Evolutionary conservation across 2,329 filamentous ascomycete species (phyloP).

Genomic region (Hirsutella thompsonii): DNA sequence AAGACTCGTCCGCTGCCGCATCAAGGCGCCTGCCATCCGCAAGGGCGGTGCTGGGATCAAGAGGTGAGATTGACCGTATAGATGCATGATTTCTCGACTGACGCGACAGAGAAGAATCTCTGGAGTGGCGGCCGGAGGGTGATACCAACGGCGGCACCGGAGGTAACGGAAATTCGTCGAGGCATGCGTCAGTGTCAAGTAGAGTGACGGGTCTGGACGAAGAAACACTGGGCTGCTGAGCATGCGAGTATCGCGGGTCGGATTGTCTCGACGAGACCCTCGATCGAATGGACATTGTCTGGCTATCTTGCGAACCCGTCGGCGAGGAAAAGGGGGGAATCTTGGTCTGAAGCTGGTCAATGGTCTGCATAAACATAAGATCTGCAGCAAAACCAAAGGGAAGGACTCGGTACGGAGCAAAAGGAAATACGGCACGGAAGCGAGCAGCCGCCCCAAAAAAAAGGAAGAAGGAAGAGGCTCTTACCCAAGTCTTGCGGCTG

Average conservation of each 20-base stretch:
- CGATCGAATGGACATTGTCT: slow-evolving; percentile 2
- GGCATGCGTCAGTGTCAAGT: slow-evolving; percentile 7
- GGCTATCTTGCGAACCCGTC: neutral
- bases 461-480: slow-evolving; percentile 11
- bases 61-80: neutral
- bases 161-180: slow-evolving; percentile 11
- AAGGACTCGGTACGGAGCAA: neutral
- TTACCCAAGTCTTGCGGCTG: slow-evolving; percentile 64
- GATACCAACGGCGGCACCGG: slow-evolving; percentile 6
- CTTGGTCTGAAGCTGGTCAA: slow-evolving; percentile 6
- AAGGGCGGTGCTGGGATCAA: neutral
- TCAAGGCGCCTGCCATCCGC: slow-evolving; percentile 7
- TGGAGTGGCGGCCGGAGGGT: slow-evolving; percentile 3
- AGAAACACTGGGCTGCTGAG: slow-evolving; percentile 6
- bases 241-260: neutral
- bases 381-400: neutral
- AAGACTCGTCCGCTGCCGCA: slow-evolving; percentile 17
- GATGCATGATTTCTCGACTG: neutral
- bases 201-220: slow-evolving; percentile 3
- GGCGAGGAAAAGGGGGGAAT: slow-evolving; percentile 10
- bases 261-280: slow-evolving; percentile 3
- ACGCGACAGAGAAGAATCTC: neutral
- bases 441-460: neutral
- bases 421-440: neutral
- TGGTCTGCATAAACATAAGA: neutral